phyloP scores from a whole-genome alignment of 2,329 filamentous ascomycete genomes.

The Colletotrichum australisinense region DNA sequence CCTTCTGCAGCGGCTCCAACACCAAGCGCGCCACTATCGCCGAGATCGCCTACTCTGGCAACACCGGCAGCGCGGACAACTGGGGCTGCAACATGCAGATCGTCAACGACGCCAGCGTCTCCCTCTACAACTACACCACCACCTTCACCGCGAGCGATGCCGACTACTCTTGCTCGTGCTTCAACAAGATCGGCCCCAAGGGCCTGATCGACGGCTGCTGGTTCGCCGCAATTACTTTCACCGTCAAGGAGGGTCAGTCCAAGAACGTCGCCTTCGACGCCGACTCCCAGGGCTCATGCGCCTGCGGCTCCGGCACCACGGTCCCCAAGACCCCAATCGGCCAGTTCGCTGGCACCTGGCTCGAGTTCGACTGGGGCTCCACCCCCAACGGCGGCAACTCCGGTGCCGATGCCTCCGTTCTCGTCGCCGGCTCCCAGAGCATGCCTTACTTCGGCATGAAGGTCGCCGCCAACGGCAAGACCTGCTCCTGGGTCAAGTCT shows the following conservation, averaged over 20 bases:
- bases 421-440: conserved; percentile 52
- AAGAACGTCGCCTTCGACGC: conserved; percentile 57
- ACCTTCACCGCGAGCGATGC: conserved; percentile 53
- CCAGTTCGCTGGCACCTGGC: conserved; percentile 58
- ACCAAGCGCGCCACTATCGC: conserved; percentile 58
- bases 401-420: conserved; percentile 62
- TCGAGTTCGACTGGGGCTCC: conserved; percentile 62
- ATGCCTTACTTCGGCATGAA: conserved; percentile 48
- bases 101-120: conserved; percentile 48
- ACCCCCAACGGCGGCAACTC: conserved; percentile 59
- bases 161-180: conserved; percentile 54
- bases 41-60: conserved; percentile 60
- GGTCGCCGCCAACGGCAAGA: conserved; percentile 51
- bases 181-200: conserved; percentile 63
- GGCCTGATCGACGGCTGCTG: conserved; percentile 61
- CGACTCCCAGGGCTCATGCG: conserved; percentile 61
- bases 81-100: conserved; percentile 66
- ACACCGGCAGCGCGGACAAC: conserved; percentile 52
- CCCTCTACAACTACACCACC: conserved; percentile 57
- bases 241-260: conserved; percentile 47
- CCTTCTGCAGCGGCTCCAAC: conserved; percentile 49
- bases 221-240: conserved; percentile 55
- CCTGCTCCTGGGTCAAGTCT: conserved; percentile 55
- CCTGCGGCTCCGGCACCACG: conserved; percentile 49
- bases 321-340: conserved; percentile 51